Evolutionary conservation across 257 asterid genomes (phyloP).

Genomic region (Przewalskia tangutica): DNA sequence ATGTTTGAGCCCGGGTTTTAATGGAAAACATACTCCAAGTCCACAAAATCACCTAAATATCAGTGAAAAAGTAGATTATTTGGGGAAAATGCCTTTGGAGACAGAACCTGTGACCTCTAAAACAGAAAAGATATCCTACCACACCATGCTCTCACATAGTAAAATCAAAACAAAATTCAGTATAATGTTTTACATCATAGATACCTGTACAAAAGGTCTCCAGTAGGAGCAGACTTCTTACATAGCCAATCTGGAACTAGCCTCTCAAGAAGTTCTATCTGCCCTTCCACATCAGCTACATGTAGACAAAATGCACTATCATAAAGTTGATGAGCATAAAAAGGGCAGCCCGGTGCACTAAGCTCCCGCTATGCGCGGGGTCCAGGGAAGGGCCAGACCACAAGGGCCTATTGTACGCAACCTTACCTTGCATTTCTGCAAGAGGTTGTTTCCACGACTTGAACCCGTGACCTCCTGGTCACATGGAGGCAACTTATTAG

Average conservation of each 20-base stretch:
- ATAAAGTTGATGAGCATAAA: too few relatives aligned
- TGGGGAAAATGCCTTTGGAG: not conserved
- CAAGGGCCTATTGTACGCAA: too few relatives aligned
- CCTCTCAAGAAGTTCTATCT: slow-evolving; percentile 62
- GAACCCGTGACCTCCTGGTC: too few relatives aligned
- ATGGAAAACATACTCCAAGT: not conserved
- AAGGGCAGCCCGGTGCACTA: too few relatives aligned
- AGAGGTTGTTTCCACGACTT: too few relatives aligned
- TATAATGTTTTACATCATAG: not conserved
- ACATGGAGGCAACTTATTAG: too few relatives aligned
- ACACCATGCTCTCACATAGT: not conserved
- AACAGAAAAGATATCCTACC: not conserved
- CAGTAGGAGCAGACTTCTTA: slow-evolving; percentile 49
- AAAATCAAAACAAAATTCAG: not conserved
- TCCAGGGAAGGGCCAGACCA: too few relatives aligned
- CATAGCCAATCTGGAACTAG: slow-evolving; percentile 79
- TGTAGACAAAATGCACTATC: slow-evolving; percentile 9
- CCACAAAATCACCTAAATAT: not conserved
- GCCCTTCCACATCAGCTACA: slow-evolving; percentile 55
- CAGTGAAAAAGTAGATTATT: not conserved
- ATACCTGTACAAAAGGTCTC: slow-evolving; percentile 66
- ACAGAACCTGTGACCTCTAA: not conserved
- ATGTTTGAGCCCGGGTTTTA: too few relatives aligned
- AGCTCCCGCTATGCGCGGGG: too few relatives aligned
- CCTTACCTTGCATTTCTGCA: too few relatives aligned